These are phyloP conservation scores for Lactarius indigo DNA, from an alignment of 768 basidiomycete species.

Conservation along the genomic window DNA sequence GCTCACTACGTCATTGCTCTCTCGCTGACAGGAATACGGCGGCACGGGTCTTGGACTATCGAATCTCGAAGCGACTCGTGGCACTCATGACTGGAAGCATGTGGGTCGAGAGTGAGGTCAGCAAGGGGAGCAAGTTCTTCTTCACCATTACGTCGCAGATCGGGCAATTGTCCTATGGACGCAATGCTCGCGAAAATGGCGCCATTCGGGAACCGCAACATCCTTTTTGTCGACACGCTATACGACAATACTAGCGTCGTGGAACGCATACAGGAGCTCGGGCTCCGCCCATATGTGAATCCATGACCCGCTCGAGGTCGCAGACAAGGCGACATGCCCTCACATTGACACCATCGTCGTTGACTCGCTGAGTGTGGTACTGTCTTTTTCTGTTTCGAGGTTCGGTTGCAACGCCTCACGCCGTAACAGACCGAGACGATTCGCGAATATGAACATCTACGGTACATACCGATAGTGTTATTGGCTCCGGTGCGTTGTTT, in stretches of 20 bases:
- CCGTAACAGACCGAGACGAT: slow-evolving; percentile 73
- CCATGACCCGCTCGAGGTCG: slow-evolving; percentile 75
- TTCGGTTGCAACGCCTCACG: background rate
- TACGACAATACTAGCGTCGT: slow-evolving; percentile 72
- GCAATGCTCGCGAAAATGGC: slow-evolving; percentile 73
- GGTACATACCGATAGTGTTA: slow-evolving; percentile 95
- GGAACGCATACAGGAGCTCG: slow-evolving; percentile 71
- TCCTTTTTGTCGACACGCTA: slow-evolving; percentile 89
- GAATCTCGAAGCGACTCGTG: slow-evolving; percentile 96
- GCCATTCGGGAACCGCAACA: slow-evolving; percentile 82
- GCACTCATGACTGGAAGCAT: slow-evolving; percentile 97
- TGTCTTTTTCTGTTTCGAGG: slow-evolving; percentile 35
- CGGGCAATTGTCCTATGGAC: slow-evolving; percentile 70
- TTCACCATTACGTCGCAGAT: slow-evolving; percentile 92
- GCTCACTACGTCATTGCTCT: background rate
- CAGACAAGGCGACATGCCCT: slow-evolving; percentile 75
- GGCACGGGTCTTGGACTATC: slow-evolving; percentile 95
- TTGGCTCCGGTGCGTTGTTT: slow-evolving; percentile 56
- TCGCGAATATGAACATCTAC: slow-evolving; percentile 88
- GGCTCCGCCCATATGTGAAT: slow-evolving; percentile 74
- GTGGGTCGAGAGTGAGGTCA: slow-evolving; percentile 96
- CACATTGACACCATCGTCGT: slow-evolving; percentile 95
- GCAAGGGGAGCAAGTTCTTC: slow-evolving; percentile 92
- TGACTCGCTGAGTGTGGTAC: slow-evolving; percentile 81
- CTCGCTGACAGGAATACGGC: slow-evolving; percentile 74